Percentiles rank a stretch among this genome's conserved stretches.
phyloP scores from a whole-genome alignment of 2,329 filamentous ascomycete species.

The Chaetomiaceae sp. region DNA sequence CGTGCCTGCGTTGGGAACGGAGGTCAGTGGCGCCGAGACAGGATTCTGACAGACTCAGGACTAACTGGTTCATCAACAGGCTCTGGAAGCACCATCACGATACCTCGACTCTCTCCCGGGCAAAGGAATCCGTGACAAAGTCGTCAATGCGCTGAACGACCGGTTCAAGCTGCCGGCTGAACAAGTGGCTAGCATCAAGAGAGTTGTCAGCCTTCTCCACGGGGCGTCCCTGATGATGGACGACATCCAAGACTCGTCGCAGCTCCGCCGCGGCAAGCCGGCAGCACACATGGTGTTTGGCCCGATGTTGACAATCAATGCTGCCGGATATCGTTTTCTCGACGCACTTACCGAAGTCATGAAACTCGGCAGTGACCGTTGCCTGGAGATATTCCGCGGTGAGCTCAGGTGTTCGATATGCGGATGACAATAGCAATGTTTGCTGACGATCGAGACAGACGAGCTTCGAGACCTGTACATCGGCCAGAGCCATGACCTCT shows the following conservation, averaged over 20 bases:
- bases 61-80: constrained; percentile 2
- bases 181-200: constrained; percentile 24
- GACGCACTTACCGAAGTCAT: constrained; percentile 23
- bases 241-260: constrained; percentile 37
- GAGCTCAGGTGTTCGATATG: not conserved
- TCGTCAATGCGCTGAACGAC: constrained; percentile 30
- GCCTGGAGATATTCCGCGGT: constrained; percentile 25
- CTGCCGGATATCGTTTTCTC: constrained; percentile 31
- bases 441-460: not conserved
- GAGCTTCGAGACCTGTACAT: constrained; percentile 23
- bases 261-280: constrained; percentile 33
- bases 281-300: constrained; percentile 37
- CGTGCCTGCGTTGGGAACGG: not conserved
- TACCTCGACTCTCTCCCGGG: constrained; percentile 29
- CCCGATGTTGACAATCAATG: constrained; percentile 35
- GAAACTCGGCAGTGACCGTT: constrained; percentile 6
- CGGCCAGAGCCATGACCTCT: constrained; percentile 30
- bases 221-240: constrained; percentile 35
- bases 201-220: constrained; percentile 29
- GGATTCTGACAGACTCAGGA: too few species aligned
- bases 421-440: too few species aligned
- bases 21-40: not conserved
- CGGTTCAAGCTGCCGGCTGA: constrained; percentile 29
- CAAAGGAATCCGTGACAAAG: constrained; percentile 26
- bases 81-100: constrained; percentile 12